Conservation (phyloP, 2,329 filamentous ascomycete species). For the Cladosporium sp. region DNA sequence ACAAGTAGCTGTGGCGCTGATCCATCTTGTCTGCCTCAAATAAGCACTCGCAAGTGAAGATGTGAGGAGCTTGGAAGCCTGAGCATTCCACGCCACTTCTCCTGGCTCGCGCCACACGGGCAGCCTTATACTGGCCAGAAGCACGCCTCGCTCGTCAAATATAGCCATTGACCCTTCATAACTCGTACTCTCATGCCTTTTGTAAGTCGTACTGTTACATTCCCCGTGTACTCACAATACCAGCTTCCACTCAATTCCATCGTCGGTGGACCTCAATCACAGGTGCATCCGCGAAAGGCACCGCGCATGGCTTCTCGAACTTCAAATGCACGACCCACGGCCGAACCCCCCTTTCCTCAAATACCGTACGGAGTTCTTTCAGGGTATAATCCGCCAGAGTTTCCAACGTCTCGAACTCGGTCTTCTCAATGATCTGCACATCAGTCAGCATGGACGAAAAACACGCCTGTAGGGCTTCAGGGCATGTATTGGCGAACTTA, state of each 20-base stretch:
- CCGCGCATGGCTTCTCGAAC: slow-evolving; percentile 69
- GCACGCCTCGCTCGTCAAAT: too few relatives aligned
- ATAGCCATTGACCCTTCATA: not conserved
- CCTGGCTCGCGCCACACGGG: not conserved
- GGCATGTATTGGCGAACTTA: too few relatives aligned
- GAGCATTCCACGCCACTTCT: not conserved
- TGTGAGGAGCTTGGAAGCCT: not conserved
- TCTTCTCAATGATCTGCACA: slow-evolving; percentile 35
- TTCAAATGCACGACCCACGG: slow-evolving; percentile 47
- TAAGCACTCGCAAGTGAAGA: not conserved
- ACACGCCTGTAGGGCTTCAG: too few relatives aligned
- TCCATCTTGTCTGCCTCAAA: not conserved
- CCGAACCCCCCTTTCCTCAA: slow-evolving; percentile 1
- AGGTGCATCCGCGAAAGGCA: slow-evolving; percentile 68
- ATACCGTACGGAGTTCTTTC: slow-evolving; percentile 29
- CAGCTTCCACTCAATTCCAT: slow-evolving; percentile 1
- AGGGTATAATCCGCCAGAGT: slow-evolving; percentile 43
- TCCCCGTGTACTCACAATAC: too few relatives aligned
- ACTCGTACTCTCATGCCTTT: not conserved
- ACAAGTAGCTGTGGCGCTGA: not conserved
- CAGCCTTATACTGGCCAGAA: not conserved
- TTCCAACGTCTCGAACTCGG: slow-evolving; percentile 46
- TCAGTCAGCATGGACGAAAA: not conserved
- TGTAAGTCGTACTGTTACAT: not conserved
- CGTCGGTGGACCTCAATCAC: slow-evolving; percentile 54